Percentiles rank a stretch among this genome's conserved stretches.
phyloP scores from a whole-genome alignment of 768 basidiomycete genomes.

The Solioccasus polychromus region DNA sequence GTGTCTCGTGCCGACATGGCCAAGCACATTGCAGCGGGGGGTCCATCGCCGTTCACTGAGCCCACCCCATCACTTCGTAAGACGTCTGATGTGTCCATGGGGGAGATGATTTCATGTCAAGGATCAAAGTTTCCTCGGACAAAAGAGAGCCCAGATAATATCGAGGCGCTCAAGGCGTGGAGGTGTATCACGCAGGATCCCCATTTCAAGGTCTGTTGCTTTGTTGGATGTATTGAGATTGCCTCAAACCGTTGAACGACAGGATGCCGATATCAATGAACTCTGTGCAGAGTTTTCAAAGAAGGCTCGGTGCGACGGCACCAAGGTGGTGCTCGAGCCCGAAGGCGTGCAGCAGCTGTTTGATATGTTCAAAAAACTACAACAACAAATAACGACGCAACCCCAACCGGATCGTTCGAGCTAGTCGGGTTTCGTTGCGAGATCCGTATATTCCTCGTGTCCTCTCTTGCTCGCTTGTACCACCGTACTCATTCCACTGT shows the following conservation, averaged over 20 bases:
- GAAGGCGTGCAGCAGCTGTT: constrained; percentile 43
- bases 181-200: constrained; percentile 71
- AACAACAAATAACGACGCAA: constrained; percentile 10
- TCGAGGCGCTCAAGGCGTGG: constrained; percentile 81
- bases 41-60: constrained; percentile 56
- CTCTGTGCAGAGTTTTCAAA: constrained; percentile 75
- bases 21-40: constrained; percentile 48
- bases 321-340: constrained; percentile 72
- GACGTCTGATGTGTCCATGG: constrained; percentile 41
- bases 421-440: constrained; percentile 11
- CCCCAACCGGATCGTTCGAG: constrained; percentile 10
- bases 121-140: constrained; percentile 70
- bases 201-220: constrained; percentile 62
- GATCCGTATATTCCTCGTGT: constrained; percentile 22
- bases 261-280: constrained; percentile 78
- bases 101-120: constrained; percentile 61
- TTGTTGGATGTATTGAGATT: background rate
- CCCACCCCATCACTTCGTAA: constrained; percentile 34
- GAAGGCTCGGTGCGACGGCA: constrained; percentile 83
- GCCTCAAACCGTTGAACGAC: background rate
- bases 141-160: constrained; percentile 64
- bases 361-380: constrained; percentile 37
- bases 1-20: constrained; percentile 50
- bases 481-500: constrained; percentile 4
- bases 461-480: constrained; percentile 15